phyloP scores from a whole-genome alignment of 352 stramenopile species.

The Elongisporangium prolatum region DNA sequence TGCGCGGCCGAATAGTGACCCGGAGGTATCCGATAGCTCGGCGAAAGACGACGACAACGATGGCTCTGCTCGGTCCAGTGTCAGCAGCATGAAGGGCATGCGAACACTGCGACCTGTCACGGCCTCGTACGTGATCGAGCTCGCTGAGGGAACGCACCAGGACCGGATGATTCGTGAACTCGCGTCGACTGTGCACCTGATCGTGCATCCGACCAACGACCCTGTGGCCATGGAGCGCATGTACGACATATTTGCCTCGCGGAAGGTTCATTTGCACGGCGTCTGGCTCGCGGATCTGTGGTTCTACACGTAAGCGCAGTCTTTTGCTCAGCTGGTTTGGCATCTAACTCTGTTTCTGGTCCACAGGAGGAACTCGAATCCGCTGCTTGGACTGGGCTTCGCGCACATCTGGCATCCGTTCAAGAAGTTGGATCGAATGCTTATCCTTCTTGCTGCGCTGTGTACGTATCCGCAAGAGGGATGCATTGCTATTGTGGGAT shows the following conservation, averaged over 20 bases:
- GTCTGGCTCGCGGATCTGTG: constrained; percentile 36
- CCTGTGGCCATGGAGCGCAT: not conserved
- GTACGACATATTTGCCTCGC: constrained; percentile 40
- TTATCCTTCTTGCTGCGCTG: constrained; percentile 42
- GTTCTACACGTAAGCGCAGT: constrained; percentile 51
- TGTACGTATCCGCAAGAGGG: constrained; percentile 22
- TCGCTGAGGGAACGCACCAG: not conserved
- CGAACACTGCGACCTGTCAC: not conserved
- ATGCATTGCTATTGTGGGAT: not conserved
- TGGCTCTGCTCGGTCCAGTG: not conserved
- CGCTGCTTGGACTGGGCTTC: constrained; percentile 30
- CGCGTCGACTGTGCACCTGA: not conserved
- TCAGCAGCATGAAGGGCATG: not conserved
- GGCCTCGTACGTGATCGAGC: not conserved
- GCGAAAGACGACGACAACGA: not conserved
- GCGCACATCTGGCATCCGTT: constrained; percentile 53
- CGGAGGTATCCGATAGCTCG: not conserved
- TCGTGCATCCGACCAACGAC: not conserved
- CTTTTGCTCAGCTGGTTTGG: not conserved
- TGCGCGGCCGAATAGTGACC: not conserved
- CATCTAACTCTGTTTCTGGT: constrained; percentile 3
- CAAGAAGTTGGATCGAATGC: constrained; percentile 35
- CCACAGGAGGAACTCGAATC: constrained; percentile 50
- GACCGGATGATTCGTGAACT: not conserved
- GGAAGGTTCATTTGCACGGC: constrained; percentile 43